These are phyloP conservation scores for Aspergillus tubingensis DNA, from an alignment of 2,329 filamentous ascomycete genomes.

Conservation along the genomic window DNA sequence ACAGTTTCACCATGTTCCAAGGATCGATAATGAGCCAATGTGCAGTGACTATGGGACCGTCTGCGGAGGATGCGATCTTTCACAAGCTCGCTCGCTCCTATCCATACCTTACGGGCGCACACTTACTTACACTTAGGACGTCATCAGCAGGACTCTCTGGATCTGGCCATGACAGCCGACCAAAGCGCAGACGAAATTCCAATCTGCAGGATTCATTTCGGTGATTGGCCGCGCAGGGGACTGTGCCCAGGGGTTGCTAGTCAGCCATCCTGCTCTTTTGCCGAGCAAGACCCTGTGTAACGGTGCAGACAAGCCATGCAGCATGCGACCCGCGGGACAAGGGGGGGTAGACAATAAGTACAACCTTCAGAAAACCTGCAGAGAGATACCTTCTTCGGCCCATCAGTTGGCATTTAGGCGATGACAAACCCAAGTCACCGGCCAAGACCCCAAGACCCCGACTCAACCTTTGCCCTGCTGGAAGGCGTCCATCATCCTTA, in stretches of 20 bases:
- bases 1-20: too few species aligned
- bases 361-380: not conserved
- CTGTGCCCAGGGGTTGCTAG: not conserved
- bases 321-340: not conserved
- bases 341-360: not conserved
- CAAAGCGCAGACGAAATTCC: not conserved
- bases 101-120: not conserved
- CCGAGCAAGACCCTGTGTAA: conserved; percentile 5
- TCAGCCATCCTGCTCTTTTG: not conserved
- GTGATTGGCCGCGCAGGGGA: not conserved
- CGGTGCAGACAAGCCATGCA: not conserved
- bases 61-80: not conserved
- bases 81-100: not conserved
- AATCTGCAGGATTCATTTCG: not conserved
- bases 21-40: too few species aligned
- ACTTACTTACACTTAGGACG: not conserved
- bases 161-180: conserved; percentile 5
- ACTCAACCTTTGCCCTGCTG: not conserved
- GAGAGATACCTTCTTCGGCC: too few species aligned
- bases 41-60: too few species aligned
- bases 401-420: not conserved
- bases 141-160: not conserved
- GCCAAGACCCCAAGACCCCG: not conserved
- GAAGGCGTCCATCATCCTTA: not conserved
- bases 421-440: not conserved